Evolutionary conservation across 257 asterid genomes (phyloP), one percentile per base, ranked within the genome.

Genomic region (Solanum chilense): DNA sequence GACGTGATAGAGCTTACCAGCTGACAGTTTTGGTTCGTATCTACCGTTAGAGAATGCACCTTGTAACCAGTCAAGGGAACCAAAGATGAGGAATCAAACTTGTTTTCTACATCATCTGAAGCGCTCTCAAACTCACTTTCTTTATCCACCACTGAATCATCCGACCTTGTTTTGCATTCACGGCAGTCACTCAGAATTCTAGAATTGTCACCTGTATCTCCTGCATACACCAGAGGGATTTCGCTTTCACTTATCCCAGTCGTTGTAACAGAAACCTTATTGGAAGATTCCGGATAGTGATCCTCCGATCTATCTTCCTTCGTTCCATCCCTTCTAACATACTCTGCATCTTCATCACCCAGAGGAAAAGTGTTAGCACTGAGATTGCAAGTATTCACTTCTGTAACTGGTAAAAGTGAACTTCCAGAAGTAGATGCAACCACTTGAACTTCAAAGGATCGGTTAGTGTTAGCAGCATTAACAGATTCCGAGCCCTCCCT

Each of bases 311-410:
- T 89, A 80, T 82, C 87, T 88, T 88, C 86, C 68, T 86, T 52
- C 31, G 31, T 39, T 33, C 88, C 86, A 10, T 66, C 25, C 77
- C 77, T 80, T 85, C 64, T 89, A 10, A 62, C 90, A 87, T 89
- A 86, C 87, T 91, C 91, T 82, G 70, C 91, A 76, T 87, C 74
- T 73, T 89, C 90, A 64, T 86, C 82, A 41, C 27, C 88, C 56
- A 68, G 60, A 74, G 88, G 81, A 45, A 86, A 89, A 78, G 82
- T 73, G 64, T 80, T 78, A 47, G 84, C 47, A 85, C 86, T 90
- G 9, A 78, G 88, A 88, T 88, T 83, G 81, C 87, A 84, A 23
- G 87, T 56, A 41, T 56, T 70, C 44, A 78, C 39, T 85, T 88
- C 88, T 18, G 27, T 41, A 47, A 62, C 73, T 35, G 87, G 56